phyloP scores from a whole-genome alignment of 805 yeast genomes.

The Lachancea mirantina region DNA sequence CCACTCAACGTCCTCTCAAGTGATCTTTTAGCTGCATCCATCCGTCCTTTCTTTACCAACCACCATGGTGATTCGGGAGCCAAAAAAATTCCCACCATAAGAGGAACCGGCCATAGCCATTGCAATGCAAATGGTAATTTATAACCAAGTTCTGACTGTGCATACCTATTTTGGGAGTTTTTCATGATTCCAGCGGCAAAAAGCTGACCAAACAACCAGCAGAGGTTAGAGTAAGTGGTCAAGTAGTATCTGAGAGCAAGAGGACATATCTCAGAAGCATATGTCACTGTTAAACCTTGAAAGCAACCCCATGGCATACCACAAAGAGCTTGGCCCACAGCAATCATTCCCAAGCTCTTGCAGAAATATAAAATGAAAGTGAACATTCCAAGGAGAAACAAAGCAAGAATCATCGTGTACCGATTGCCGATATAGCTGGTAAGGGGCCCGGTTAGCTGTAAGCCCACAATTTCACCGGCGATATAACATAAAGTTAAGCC shows the following conservation, averaged over 20 bases:
- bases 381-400: constrained; percentile 31
- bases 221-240: constrained; percentile 43
- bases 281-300: constrained; percentile 44
- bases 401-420: constrained; percentile 32
- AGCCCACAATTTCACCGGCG: constrained; percentile 41
- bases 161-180: constrained; percentile 26
- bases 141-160: constrained; percentile 36
- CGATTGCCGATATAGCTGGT: constrained; percentile 43
- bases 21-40: constrained; percentile 38
- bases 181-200: constrained; percentile 45
- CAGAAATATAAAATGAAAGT: constrained; percentile 45
- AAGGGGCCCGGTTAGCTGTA: constrained; percentile 38
- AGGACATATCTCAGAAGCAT: constrained; percentile 55
- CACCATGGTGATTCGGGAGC: constrained; percentile 58
- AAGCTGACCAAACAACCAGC: constrained; percentile 54
- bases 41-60: constrained; percentile 38
- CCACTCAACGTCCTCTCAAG: constrained; percentile 28
- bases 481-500: constrained; percentile 24
- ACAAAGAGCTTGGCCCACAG: constrained; percentile 37
- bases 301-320: constrained; percentile 53
- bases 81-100: constrained; percentile 35
- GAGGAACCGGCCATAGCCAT: constrained; percentile 53
- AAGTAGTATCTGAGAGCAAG: constrained; percentile 42
- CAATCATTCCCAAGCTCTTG: constrained; percentile 32
- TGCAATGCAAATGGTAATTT: constrained; percentile 51